Percentiles rank a stretch among this genome's conserved stretches.
These are phyloP conservation scores for Gonium pectorale DNA, from an alignment of 139 green algal genomes.

Conservation along the genomic window DNA sequence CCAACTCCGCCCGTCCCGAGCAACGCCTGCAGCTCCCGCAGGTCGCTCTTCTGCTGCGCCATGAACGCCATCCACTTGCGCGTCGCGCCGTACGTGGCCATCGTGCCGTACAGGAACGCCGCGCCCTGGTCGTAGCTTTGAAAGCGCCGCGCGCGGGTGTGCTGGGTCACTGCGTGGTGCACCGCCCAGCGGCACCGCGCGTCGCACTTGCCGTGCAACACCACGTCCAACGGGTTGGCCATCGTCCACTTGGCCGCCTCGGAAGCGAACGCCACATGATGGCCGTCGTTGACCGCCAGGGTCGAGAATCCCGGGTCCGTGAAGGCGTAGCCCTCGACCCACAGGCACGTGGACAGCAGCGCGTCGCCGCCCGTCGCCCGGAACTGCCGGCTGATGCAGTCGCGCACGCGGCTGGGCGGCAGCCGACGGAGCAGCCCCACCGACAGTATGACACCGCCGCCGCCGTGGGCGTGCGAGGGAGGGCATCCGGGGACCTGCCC, in stretches of 20 bases:
- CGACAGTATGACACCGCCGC: slow-evolving; percentile 28
- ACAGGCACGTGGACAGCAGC: slow-evolving; percentile 35
- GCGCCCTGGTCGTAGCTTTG: slow-evolving; percentile 1
- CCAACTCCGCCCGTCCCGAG: not conserved
- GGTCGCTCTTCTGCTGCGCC: not conserved
- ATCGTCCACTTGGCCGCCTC: slow-evolving; percentile 21
- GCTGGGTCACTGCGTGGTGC: not conserved
- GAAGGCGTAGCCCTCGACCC: slow-evolving; percentile 32
- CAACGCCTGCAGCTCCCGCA: not conserved
- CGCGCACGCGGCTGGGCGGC: not conserved
- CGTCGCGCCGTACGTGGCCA: slow-evolving; percentile 3
- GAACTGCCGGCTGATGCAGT: not conserved
- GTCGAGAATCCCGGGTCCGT: slow-evolving; percentile 25
- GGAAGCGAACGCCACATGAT: slow-evolving; percentile 8
- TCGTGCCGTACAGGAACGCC: slow-evolving; percentile 12
- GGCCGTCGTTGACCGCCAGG: slow-evolving; percentile 1
- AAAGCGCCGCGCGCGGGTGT: slow-evolving; percentile 14
- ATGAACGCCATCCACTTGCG: slow-evolving; percentile 32
- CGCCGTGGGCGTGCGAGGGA: not conserved
- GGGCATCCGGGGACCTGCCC: too few species aligned
- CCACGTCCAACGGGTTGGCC: slow-evolving; percentile 1
- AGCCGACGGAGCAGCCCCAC: slow-evolving; percentile 33
- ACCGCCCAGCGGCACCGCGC: slow-evolving; percentile 13
- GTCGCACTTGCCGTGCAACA: slow-evolving; percentile 31
- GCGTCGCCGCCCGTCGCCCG: slow-evolving; percentile 14